phyloP scores from a whole-genome alignment of 352 stramenopile species.

The Elongisporangium anandrum region DNA sequence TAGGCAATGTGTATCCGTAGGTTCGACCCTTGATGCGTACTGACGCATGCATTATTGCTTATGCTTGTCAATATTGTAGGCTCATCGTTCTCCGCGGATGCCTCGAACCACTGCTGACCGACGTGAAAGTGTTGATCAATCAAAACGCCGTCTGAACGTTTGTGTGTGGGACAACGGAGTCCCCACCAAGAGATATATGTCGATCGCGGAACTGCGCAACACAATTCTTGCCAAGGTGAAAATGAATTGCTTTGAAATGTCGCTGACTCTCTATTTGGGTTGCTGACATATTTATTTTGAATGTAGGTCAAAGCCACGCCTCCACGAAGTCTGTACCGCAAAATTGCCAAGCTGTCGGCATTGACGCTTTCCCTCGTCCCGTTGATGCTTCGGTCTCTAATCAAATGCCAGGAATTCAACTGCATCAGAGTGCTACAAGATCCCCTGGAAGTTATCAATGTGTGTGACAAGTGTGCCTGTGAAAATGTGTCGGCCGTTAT shows the following conservation, averaged over 20 bases:
- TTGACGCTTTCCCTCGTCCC: slow-evolving; percentile 57
- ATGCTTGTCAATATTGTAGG: neutral
- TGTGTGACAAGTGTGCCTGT: slow-evolving; percentile 4
- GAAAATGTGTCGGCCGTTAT: neutral
- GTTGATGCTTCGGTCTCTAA: slow-evolving; percentile 38
- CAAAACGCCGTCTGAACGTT: slow-evolving; percentile 63
- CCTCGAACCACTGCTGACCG: slow-evolving; percentile 29
- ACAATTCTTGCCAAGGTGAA: slow-evolving; percentile 72
- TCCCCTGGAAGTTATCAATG: slow-evolving; percentile 31
- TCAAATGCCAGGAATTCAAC: slow-evolving; percentile 58
- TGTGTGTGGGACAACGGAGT: slow-evolving; percentile 73
- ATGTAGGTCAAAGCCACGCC: slow-evolving; percentile 66
- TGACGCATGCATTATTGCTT: neutral
- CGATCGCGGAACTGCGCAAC: slow-evolving; percentile 74
- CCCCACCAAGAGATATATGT: slow-evolving; percentile 71
- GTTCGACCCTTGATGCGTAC: neutral
- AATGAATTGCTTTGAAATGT: neutral
- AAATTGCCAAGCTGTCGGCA: slow-evolving; percentile 55
- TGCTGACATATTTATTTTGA: neutral
- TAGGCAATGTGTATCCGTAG: slow-evolving; percentile 19
- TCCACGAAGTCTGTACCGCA: slow-evolving; percentile 60
- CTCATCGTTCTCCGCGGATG: slow-evolving; percentile 12
- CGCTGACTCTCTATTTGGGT: neutral
- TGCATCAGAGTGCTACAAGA: slow-evolving; percentile 49
- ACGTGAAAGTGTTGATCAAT: slow-evolving; percentile 32